These are phyloP conservation scores for Alternaria hordeiaustralica DNA, from an alignment of 2,329 filamentous ascomycete genomes.

Conservation along the genomic window DNA sequence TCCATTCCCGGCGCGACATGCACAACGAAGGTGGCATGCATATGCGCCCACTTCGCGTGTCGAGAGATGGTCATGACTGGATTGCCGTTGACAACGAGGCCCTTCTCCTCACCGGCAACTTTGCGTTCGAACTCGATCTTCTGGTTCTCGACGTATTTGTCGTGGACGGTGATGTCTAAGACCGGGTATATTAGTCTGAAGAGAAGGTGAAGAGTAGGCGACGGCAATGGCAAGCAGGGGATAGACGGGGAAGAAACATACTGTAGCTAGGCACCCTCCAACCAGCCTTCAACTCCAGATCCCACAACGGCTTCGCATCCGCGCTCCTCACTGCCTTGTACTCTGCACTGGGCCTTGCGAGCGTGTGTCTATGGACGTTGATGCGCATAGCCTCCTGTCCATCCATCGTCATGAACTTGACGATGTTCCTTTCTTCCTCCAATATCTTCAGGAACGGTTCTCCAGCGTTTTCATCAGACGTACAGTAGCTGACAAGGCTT, in stretches of 20 bases:
- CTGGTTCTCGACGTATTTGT: neutral
- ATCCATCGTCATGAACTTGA: conserved; percentile 19
- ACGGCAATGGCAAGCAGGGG: too few species aligned
- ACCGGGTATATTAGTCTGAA: neutral
- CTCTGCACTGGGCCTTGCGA: conserved; percentile 19
- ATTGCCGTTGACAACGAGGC: conserved; percentile 19
- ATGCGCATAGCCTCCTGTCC: conserved; percentile 24
- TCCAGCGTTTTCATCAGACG: conserved; percentile 7
- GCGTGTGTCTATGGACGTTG: conserved; percentile 14
- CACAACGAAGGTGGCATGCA: conserved; percentile 13
- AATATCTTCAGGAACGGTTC: conserved; percentile 18
- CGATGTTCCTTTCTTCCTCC: conserved; percentile 12
- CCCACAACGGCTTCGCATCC: conserved; percentile 20
- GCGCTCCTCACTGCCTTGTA: conserved; percentile 21
- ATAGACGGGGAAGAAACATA: neutral
- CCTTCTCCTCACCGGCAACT: conserved; percentile 20
- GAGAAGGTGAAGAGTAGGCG: neutral
- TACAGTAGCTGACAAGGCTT: conserved; percentile 11
- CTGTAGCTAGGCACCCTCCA: conserved; percentile 21
- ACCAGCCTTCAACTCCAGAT: conserved; percentile 16
- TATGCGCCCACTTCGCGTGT: conserved; percentile 13
- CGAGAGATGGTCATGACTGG: conserved; percentile 16
- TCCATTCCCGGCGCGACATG: conserved; percentile 30
- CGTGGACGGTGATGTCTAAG: conserved; percentile 12
- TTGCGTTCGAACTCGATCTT: conserved; percentile 21